A percentile compares a stretch with the other conserved stretches of the same genome.
phyloP scores from a whole-genome alignment of 768 basidiomycete genomes.

The Dioszegia aurantiaca region DNA sequence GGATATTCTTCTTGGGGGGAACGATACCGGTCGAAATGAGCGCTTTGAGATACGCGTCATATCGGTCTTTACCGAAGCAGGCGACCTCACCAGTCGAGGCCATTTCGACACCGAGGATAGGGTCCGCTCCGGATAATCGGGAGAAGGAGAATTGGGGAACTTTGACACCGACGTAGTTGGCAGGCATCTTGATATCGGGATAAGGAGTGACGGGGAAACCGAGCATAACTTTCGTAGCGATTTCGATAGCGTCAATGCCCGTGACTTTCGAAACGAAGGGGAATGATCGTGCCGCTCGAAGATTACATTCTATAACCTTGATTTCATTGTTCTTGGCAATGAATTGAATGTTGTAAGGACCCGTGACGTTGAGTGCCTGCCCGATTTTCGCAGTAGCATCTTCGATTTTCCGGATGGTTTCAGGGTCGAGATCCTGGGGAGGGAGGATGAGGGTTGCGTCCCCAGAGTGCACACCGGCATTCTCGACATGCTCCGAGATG shows the following conservation, averaged over 20 bases:
- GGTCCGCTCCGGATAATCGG: conserved; percentile 92
- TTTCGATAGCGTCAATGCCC: conserved; percentile 94
- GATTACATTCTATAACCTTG: conserved; percentile 99
- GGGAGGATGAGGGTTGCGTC: conserved; percentile 98
- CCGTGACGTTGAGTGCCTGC: conserved; percentile 94
- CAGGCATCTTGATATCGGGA: conserved; percentile 78
- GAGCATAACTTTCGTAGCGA: conserved; percentile 99
- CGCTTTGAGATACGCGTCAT: conserved; percentile 97
- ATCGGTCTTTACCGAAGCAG: conserved; percentile 95
- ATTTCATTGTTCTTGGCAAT: conserved; percentile 99
- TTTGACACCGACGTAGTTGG: conserved; percentile 97
- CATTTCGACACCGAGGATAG: conserved; percentile 98
- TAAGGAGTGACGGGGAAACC: conserved; percentile 83
- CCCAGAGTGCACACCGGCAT: conserved; percentile 97
- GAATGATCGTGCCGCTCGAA: conserved; percentile 95
- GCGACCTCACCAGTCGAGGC: conserved; percentile 99
- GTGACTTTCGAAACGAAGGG: conserved; percentile 99
- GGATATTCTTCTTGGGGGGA: conserved; percentile 89
- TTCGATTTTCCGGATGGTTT: conserved; percentile 92
- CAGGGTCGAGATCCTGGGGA: conserved; percentile 94
- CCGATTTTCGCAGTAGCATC: conserved; percentile 97
- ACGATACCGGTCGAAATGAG: conserved; percentile 93
- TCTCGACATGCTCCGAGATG: conserved; percentile 98
- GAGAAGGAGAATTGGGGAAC: conserved; percentile 99
- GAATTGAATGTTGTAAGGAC: conserved; percentile 99